phyloP scores from a whole-genome alignment of 768 basidiomycete species.

The Suillus hirtellus region DNA sequence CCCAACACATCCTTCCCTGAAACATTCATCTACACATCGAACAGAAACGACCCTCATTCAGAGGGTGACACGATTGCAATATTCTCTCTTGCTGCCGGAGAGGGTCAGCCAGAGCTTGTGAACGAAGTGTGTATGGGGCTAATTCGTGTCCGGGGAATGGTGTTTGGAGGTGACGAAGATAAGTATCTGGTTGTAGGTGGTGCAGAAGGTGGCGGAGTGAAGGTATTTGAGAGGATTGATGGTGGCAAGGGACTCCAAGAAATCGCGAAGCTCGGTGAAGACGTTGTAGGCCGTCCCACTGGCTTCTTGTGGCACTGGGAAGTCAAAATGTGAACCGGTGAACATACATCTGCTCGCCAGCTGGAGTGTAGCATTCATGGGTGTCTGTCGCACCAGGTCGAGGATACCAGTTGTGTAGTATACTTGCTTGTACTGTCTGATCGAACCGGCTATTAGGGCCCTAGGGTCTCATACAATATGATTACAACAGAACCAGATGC shows the following conservation, averaged over 20 bases:
- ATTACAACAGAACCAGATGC: no score
- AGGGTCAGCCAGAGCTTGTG: constrained; percentile 49
- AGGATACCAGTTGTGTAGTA: no score
- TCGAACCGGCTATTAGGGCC: no score
- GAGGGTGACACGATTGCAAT: constrained; percentile 75
- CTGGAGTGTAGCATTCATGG: no score
- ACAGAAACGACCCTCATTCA: constrained; percentile 69
- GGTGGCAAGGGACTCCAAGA: constrained; percentile 56
- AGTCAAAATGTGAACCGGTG: background rate
- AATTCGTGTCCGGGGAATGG: constrained; percentile 68
- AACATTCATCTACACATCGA: constrained; percentile 70
- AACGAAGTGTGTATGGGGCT: constrained; percentile 69
- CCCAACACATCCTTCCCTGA: constrained; percentile 52
- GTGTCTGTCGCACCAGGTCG: background rate
- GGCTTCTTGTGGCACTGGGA: constrained; percentile 40
- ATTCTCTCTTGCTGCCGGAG: constrained; percentile 51
- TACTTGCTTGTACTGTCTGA: no score
- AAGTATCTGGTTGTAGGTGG: constrained; percentile 69
- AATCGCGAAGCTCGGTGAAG: constrained; percentile 43
- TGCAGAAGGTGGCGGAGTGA: constrained; percentile 61
- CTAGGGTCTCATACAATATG: no score
- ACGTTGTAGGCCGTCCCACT: constrained; percentile 37
- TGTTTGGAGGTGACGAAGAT: constrained; percentile 61
- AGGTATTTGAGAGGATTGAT: constrained; percentile 66
- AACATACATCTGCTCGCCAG: no score